Conservation (phyloP, 2,329 filamentous ascomycete genomes). For the Phialocephala sp. region DNA sequence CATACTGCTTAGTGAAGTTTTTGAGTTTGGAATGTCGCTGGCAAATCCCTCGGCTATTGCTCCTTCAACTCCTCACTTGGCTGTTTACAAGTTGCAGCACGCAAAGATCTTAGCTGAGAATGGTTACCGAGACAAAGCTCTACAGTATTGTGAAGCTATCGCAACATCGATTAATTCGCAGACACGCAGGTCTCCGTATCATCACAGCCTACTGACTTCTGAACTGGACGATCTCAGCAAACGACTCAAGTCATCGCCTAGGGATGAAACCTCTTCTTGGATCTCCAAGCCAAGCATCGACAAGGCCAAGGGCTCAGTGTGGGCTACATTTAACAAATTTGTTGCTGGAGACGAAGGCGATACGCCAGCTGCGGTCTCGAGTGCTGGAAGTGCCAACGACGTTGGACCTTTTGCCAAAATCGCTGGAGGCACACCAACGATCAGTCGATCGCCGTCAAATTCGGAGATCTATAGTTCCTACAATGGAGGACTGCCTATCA, state of each 20-base stretch:
- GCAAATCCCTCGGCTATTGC: slow-evolving; percentile 60
- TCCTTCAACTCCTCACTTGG: slow-evolving; percentile 76
- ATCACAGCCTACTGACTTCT: slow-evolving; percentile 75
- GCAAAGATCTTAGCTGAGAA: slow-evolving; percentile 84
- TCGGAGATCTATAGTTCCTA: slow-evolving; percentile 67
- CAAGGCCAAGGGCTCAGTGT: slow-evolving; percentile 89
- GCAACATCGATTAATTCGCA: slow-evolving; percentile 76
- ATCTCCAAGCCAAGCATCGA: slow-evolving; percentile 96
- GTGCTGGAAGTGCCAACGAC: slow-evolving; percentile 62
- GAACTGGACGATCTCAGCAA: slow-evolving; percentile 84
- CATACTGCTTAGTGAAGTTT: slow-evolving; percentile 93
- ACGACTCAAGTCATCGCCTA: slow-evolving; percentile 83
- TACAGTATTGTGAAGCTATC: slow-evolving; percentile 91
- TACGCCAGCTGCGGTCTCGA: slow-evolving; percentile 60
- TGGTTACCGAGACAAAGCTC: slow-evolving; percentile 80
- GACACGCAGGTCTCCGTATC: slow-evolving; percentile 85
- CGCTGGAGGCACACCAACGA: slow-evolving; percentile 73
- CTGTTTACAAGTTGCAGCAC: slow-evolving; percentile 90
- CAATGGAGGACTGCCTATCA: slow-evolving; percentile 43
- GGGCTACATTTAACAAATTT: slow-evolving; percentile 95
- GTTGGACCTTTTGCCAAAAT: slow-evolving; percentile 84
- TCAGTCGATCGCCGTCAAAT: slow-evolving; percentile 76
- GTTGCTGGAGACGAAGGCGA: slow-evolving; percentile 89
- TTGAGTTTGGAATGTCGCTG: slow-evolving; percentile 86
- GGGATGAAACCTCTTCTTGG: slow-evolving; percentile 83